These are phyloP conservation scores for Boletus calvinii DNA, from an alignment of 1,284 basidiomycete genomes.

Conservation along the genomic window DNA sequence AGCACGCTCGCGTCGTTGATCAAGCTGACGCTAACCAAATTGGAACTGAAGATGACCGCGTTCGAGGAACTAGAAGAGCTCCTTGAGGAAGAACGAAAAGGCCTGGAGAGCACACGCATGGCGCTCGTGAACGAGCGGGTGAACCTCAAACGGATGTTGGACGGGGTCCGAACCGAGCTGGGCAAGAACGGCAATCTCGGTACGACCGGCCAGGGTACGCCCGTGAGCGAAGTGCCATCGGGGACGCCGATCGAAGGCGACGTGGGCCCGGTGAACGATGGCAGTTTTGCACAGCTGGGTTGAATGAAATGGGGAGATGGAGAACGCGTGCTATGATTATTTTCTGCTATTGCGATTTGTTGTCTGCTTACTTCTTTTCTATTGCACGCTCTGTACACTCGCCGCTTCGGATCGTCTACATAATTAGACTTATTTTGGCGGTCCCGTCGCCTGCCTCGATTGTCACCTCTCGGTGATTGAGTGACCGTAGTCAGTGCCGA, in stretches of 20 bases:
- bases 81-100: constrained; percentile 81
- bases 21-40: constrained; percentile 88
- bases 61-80: constrained; percentile 91
- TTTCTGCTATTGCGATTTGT: constrained; percentile 24
- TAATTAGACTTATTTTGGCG: constrained; percentile 13
- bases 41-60: constrained; percentile 90
- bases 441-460: not conserved
- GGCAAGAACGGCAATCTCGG: constrained; percentile 49
- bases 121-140: constrained; percentile 66
- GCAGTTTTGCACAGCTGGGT: constrained; percentile 44
- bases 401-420: constrained; percentile 9
- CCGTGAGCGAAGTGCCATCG: constrained; percentile 49
- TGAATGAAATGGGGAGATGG: constrained; percentile 9
- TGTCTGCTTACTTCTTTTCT: constrained; percentile 16
- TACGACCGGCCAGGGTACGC: constrained; percentile 56
- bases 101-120: constrained; percentile 70
- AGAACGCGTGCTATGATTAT: constrained; percentile 26
- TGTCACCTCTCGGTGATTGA: not conserved
- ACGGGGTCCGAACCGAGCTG: constrained; percentile 61
- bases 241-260: constrained; percentile 40
- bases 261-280: constrained; percentile 47
- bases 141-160: constrained; percentile 63
- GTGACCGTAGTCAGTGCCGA: not conserved
- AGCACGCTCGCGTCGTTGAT: constrained; percentile 83
- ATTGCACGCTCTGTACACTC: constrained; percentile 15